A percentile compares a stretch with the other conserved stretches of the same genome.
phyloP scores from a whole-genome alignment of 176 grass and related monocot species.

The Hyparrhenia diplandra region DNA sequence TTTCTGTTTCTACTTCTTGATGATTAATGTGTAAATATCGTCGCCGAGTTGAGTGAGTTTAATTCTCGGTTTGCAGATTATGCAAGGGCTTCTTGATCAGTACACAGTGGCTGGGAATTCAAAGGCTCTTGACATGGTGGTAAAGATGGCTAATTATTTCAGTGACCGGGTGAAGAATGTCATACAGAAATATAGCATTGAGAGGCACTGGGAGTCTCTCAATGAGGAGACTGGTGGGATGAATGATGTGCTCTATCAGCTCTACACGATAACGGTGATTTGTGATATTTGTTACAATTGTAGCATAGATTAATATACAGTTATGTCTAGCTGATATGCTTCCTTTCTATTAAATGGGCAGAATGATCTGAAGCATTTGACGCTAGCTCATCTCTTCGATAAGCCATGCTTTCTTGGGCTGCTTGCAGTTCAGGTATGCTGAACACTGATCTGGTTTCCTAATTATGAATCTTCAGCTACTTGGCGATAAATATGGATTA shows the following conservation, averaged over 20 bases:
- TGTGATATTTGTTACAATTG: background rate
- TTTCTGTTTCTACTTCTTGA: background rate
- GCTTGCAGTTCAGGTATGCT: slow-evolving; percentile 80
- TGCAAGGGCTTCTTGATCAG: slow-evolving; percentile 98
- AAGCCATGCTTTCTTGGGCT: slow-evolving; percentile 96
- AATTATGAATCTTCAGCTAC: background rate
- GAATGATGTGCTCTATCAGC: slow-evolving; percentile 92
- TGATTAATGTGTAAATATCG: background rate
- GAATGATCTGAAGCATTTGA: slow-evolving; percentile 83
- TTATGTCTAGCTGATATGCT: background rate
- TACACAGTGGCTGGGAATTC: slow-evolving; percentile 53
- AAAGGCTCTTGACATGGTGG: slow-evolving; percentile 72
- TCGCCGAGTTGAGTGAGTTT: background rate
- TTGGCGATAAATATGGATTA: background rate
- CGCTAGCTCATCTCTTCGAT: slow-evolving; percentile 90
- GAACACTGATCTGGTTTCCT: background rate
- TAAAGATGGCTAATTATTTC: slow-evolving; percentile 89
- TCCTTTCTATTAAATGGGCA: slow-evolving; percentile 34
- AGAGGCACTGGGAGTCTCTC: slow-evolving; percentile 82
- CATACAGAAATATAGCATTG: slow-evolving; percentile 84
- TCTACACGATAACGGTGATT: slow-evolving; percentile 76
- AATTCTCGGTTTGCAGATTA: slow-evolving; percentile 51
- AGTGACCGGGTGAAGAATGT: slow-evolving; percentile 83
- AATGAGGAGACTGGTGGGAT: slow-evolving; percentile 99
- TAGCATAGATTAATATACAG: background rate